Conservation (phyloP, 495 filamentous ascomycete genomes). For the Aspergillus hancockii region DNA sequence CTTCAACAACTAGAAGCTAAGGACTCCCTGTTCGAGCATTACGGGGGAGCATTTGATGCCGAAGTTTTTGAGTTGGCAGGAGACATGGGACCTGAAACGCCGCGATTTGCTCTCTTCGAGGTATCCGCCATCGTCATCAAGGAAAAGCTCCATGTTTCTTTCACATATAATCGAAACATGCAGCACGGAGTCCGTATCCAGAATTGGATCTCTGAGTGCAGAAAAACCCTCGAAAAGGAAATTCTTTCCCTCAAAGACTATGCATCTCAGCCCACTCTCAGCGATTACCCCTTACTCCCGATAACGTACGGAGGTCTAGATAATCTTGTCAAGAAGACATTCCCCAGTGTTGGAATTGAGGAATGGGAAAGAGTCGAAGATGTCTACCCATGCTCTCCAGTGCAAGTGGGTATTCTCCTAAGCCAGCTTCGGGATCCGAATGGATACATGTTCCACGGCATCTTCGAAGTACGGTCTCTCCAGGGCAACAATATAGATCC, state of each 20-base stretch:
- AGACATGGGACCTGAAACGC: constrained; percentile 47
- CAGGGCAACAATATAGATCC: constrained; percentile 36
- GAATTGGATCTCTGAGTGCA: constrained; percentile 62
- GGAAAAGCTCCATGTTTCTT: constrained; percentile 59
- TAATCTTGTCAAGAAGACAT: constrained; percentile 38
- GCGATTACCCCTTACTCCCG: constrained; percentile 65
- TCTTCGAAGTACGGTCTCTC: constrained; percentile 40
- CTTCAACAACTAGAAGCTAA: constrained; percentile 60
- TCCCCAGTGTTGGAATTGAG: constrained; percentile 51
- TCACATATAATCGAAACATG: constrained; percentile 62
- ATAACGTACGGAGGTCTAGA: constrained; percentile 32
- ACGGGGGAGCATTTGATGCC: constrained; percentile 50
- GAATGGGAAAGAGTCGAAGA: constrained; percentile 52
- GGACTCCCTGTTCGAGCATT: constrained; percentile 60
- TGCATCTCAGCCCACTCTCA: constrained; percentile 57
- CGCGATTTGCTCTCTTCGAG: constrained; percentile 65
- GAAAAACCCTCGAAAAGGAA: constrained; percentile 56
- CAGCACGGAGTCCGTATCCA: constrained; percentile 55
- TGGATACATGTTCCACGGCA: constrained; percentile 47
- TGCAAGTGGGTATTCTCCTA: constrained; percentile 67
- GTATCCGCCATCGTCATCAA: constrained; percentile 59
- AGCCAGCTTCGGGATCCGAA: constrained; percentile 56
- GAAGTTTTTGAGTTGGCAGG: constrained; percentile 43
- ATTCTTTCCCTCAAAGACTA: constrained; percentile 50
- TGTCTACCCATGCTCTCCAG: constrained; percentile 64